These are phyloP conservation scores for Silene noctiflora DNA, from an alignment of 179 eudicot species.

Conservation along the genomic window DNA sequence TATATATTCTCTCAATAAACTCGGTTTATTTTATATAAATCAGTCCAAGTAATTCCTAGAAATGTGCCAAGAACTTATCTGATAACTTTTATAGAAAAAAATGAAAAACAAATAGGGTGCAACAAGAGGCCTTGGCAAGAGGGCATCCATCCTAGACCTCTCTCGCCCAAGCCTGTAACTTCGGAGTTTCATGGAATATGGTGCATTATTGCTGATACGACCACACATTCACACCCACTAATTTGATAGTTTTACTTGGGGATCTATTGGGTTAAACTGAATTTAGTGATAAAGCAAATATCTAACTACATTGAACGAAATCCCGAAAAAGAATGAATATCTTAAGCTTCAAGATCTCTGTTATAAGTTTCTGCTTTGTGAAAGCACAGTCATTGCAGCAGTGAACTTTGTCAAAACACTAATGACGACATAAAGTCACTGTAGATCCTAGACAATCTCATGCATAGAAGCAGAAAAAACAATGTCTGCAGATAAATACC, in stretches of 20 bases:
- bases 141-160: too few species aligned
- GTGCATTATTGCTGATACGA: too few species aligned
- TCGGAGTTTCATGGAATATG: too few species aligned
- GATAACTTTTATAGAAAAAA: not conserved
- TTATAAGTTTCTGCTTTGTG: not conserved
- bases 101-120: too few species aligned
- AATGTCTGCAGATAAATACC: constrained; percentile 16
- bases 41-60: not conserved
- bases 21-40: not conserved
- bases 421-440: constrained; percentile 4
- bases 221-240: too few species aligned
- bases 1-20: not conserved
- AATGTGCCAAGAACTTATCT: not conserved
- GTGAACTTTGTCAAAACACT: constrained; percentile 6
- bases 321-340: not conserved
- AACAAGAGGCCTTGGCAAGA: too few species aligned
- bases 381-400: not conserved
- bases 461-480: constrained; percentile 12
- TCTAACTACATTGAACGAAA: too few species aligned
- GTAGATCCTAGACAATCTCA: constrained; percentile 8
- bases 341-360: not conserved
- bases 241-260: not conserved
- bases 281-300: not conserved
- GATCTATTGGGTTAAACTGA: not conserved
- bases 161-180: too few species aligned